Percentiles rank a stretch among this genome's conserved stretches.
phyloP scores from a whole-genome alignment of 2,329 filamentous ascomycete genomes.

The Fusarium euwallaceae region DNA sequence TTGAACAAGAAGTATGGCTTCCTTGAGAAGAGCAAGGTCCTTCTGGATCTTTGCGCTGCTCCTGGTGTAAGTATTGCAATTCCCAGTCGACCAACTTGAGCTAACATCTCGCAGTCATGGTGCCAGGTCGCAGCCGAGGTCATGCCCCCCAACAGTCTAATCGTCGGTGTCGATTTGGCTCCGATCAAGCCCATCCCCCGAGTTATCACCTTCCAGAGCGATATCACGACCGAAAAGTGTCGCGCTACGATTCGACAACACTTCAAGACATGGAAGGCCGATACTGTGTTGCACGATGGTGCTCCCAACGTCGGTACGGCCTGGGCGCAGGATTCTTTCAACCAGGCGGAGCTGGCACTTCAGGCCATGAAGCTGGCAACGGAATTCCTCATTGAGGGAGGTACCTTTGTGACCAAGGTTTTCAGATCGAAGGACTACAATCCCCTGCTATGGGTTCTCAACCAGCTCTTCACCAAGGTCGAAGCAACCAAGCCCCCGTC shows the following conservation, averaged over 20 bases:
- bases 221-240: conserved; percentile 98
- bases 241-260: conserved; percentile 89
- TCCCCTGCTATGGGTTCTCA: conserved; percentile 95
- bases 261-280: conserved; percentile 95
- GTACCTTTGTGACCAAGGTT: conserved; percentile 96
- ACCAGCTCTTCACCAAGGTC: conserved; percentile 94
- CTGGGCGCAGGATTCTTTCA: conserved; percentile 98
- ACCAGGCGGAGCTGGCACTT: conserved; percentile 92
- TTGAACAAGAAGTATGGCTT: conserved; percentile 99
- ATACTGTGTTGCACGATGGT: conserved; percentile 95
- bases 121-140: conserved; percentile 96
- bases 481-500: conserved; percentile 98
- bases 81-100: background rate
- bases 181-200: conserved; percentile 96
- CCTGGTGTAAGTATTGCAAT: conserved; percentile 75
- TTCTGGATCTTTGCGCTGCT: conserved; percentile 97
- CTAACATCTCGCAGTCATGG: conserved; percentile 76
- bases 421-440: conserved; percentile 99
- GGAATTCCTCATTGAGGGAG: conserved; percentile 89
- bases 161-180: conserved; percentile 92
- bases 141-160: conserved; percentile 91
- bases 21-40: conserved; percentile 94
- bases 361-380: conserved; percentile 94
- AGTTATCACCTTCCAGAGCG: conserved; percentile 95
- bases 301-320: conserved; percentile 98